These are phyloP conservation scores for Thuja plicata DNA, from an alignment of 83 land plant species.

Conservation along the genomic window DNA sequence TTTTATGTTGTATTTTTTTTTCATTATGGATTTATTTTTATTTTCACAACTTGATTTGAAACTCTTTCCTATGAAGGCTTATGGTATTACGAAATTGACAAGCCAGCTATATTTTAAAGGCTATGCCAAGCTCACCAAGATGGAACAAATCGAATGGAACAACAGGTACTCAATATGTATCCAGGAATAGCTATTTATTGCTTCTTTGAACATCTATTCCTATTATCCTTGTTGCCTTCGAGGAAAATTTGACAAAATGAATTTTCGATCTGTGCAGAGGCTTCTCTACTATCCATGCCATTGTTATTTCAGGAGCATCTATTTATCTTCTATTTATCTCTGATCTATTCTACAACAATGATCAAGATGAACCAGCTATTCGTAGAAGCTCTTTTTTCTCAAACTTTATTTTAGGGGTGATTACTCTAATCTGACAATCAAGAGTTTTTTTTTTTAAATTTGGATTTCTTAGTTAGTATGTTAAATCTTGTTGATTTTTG, in stretches of 20 bases:
- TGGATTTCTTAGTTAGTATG: background rate
- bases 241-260: background rate
- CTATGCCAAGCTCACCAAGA: slow-evolving; percentile 34
- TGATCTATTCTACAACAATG: slow-evolving; percentile 39
- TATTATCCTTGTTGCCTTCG: background rate
- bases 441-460: slow-evolving; percentile 4
- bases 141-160: slow-evolving; percentile 58
- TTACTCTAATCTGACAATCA: background rate
- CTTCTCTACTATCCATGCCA: slow-evolving; percentile 69
- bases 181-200: background rate
- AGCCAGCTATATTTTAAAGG: slow-evolving; percentile 37
- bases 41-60: background rate
- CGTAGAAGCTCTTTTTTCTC: slow-evolving; percentile 44
- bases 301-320: slow-evolving; percentile 43
- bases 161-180: slow-evolving; percentile 39
- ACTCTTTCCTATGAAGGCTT: slow-evolving; percentile 40
- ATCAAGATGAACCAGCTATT: slow-evolving; percentile 25
- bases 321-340: slow-evolving; percentile 47
- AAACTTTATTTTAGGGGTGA: slow-evolving; percentile 51
- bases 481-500: background rate
- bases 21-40: background rate
- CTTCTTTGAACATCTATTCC: background rate
- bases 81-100: slow-evolving; percentile 31
- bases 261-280: slow-evolving; percentile 39
- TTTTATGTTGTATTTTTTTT: background rate